These are phyloP conservation scores for Cubamyces lactineus DNA, from an alignment of 768 basidiomycete species.

Conservation along the genomic window DNA sequence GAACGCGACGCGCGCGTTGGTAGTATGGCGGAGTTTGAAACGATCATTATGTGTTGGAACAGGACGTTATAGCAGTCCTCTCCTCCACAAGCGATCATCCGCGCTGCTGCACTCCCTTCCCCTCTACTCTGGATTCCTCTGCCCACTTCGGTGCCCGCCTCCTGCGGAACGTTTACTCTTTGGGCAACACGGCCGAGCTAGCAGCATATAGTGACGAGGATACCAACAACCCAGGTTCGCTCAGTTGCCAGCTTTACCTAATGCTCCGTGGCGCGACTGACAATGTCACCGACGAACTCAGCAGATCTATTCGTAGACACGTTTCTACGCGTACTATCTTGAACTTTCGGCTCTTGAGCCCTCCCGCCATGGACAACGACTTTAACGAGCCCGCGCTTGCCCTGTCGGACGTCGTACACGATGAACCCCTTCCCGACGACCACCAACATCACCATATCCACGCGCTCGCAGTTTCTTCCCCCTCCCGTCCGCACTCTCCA, in stretches of 20 bases:
- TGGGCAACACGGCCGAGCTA: background rate
- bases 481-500: constrained; percentile 25
- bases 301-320: constrained; percentile 10
- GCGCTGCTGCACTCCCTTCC: constrained; percentile 8
- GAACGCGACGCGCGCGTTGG: constrained; percentile 13
- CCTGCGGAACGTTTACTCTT: background rate
- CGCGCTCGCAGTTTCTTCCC: constrained; percentile 28
- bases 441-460: constrained; percentile 36
- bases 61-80: constrained; percentile 21
- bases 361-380: constrained; percentile 49
- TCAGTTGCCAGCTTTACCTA: constrained; percentile 3
- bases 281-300: background rate
- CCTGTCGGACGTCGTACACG: constrained; percentile 85
- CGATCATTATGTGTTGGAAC: constrained; percentile 24
- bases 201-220: background rate
- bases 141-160: background rate
- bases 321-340: constrained; percentile 1
- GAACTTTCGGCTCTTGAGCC: background rate
- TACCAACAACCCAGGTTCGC: constrained; percentile 1
- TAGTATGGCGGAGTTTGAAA: constrained; percentile 24
- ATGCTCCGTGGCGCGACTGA: constrained; percentile 15
- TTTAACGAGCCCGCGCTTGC: constrained; percentile 63
- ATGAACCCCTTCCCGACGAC: constrained; percentile 71
- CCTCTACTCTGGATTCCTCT: background rate
- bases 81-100: constrained; percentile 17